These are phyloP conservation scores for Lentinula edodes DNA, from an alignment of 768 basidiomycete species.

Conservation along the genomic window DNA sequence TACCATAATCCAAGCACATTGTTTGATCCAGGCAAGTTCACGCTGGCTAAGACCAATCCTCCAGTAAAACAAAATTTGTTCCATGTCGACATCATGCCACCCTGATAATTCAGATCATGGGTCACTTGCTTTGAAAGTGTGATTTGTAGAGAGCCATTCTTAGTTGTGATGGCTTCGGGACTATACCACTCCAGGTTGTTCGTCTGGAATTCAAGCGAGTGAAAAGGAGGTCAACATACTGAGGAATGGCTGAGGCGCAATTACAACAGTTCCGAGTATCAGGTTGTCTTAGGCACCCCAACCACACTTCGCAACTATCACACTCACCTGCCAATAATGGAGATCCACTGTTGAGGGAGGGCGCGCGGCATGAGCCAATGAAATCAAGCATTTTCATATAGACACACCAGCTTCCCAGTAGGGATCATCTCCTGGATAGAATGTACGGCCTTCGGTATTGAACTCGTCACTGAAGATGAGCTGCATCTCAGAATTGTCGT, in stretches of 20 bases:
- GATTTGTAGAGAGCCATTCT: constrained; percentile 64
- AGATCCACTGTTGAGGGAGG: constrained; percentile 37
- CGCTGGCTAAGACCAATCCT: constrained; percentile 55
- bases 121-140: constrained; percentile 54
- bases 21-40: constrained; percentile 35
- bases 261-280: background rate
- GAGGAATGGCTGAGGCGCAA: background rate
- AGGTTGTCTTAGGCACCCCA: background rate
- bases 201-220: constrained; percentile 24
- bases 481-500: constrained; percentile 23
- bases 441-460: constrained; percentile 62
- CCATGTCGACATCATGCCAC: constrained; percentile 23
- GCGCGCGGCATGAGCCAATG: background rate
- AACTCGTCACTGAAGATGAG: constrained; percentile 84
- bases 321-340: constrained; percentile 56
- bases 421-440: constrained; percentile 66
- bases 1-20: constrained; percentile 23
- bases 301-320: background rate
- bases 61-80: constrained; percentile 82
- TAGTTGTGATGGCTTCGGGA: constrained; percentile 60
- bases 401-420: constrained; percentile 40
- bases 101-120: constrained; percentile 66
- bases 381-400: background rate
- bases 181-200: constrained; percentile 80
- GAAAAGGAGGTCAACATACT: constrained; percentile 5